Conservation (phyloP, 345 rosid genomes). For the Barbarea vulgaris region DNA sequence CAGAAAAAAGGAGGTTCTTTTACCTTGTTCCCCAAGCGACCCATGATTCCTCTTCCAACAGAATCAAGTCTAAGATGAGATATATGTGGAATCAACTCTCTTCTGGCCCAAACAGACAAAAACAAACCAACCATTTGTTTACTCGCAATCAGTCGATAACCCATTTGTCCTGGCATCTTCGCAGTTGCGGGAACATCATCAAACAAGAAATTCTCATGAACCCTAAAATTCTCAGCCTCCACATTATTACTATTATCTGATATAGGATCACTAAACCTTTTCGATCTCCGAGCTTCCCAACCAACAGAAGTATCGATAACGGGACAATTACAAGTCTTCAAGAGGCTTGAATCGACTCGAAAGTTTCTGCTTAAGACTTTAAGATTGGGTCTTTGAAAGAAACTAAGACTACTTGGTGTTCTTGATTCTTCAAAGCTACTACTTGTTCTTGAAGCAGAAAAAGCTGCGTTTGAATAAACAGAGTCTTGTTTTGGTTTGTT, state of each 20-base stretch:
- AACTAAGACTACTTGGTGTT: constrained; percentile 47
- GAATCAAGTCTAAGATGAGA: constrained; percentile 83
- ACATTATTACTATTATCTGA: constrained; percentile 35
- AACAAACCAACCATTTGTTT: constrained; percentile 99
- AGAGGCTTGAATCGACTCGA: constrained; percentile 62
- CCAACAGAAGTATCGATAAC: constrained; percentile 32
- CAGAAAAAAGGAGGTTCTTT: not conserved
- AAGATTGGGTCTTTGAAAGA: constrained; percentile 77
- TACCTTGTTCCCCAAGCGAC: constrained; percentile 93
- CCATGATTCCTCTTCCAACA: constrained; percentile 93
- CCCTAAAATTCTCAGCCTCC: constrained; percentile 44
- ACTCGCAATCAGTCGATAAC: constrained; percentile 68
- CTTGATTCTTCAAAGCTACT: constrained; percentile 50
- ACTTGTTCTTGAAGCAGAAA: constrained; percentile 39
- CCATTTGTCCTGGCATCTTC: constrained; percentile 38
- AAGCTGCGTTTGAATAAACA: constrained; percentile 40
- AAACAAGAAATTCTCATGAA: constrained; percentile 39
- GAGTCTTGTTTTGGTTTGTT: constrained; percentile 56
- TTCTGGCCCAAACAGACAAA: constrained; percentile 83
- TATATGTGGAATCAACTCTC: constrained; percentile 77
- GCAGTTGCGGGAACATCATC: constrained; percentile 43
- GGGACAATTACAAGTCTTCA: constrained; percentile 83
- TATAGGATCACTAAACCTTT: constrained; percentile 49
- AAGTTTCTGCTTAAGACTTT: constrained; percentile 72
- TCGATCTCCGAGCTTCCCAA: constrained; percentile 47